Conservation (phyloP, 257 asterid genomes). For the Ehretia macrophylla region DNA sequence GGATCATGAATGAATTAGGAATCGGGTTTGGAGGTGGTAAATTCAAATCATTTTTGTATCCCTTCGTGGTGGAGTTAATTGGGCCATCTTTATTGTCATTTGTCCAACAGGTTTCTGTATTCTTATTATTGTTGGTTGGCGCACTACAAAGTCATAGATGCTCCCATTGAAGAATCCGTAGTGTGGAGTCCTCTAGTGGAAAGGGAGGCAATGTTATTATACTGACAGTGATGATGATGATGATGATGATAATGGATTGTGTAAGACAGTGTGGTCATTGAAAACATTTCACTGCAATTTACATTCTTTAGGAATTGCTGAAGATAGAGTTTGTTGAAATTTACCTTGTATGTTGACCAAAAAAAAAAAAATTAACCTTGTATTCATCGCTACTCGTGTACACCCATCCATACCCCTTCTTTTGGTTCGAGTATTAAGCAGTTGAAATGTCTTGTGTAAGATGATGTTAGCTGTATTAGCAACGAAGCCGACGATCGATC, state of each 20-base stretch:
- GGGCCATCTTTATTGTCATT: background rate
- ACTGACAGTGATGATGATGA: slow-evolving; percentile 19
- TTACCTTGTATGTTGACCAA: background rate
- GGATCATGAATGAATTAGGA: background rate
- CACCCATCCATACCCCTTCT: too few species aligned
- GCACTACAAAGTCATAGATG: background rate
- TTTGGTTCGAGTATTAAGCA: too few species aligned
- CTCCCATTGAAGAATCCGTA: slow-evolving; percentile 1
- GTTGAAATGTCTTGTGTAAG: too few species aligned
- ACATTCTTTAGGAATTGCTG: background rate
- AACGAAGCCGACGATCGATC: too few species aligned
- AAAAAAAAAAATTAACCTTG: too few species aligned
- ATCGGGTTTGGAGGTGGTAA: slow-evolving; percentile 2
- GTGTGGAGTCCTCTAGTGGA: background rate
- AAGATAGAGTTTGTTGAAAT: background rate
- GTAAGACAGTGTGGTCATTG: background rate
- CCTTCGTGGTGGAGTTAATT: background rate
- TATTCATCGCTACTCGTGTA: background rate
- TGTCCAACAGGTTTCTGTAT: background rate
- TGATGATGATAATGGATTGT: background rate
- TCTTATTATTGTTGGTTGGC: slow-evolving; percentile 4
- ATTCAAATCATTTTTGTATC: background rate
- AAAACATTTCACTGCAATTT: background rate
- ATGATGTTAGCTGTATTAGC: too few species aligned
- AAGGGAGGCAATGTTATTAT: background rate